Base-by-base conservation (phyloP, 2,329 filamentous ascomycete genomes). In the Ophiostoma himal-ulmi region DNA sequence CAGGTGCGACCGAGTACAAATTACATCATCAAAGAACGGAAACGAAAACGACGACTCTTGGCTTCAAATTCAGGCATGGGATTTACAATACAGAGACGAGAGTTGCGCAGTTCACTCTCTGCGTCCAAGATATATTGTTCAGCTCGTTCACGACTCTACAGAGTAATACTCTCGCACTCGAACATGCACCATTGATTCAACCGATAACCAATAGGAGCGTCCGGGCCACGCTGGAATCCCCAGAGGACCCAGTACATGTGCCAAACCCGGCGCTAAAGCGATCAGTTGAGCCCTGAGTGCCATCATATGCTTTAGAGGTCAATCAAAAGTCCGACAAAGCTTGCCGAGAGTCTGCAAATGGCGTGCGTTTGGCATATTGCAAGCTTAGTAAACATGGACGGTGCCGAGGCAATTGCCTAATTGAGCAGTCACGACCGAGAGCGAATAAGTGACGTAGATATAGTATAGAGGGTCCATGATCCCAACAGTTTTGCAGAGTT, bases 351-450 rank as follows among this genome's bases (percentile, higher is more conserved):
- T 48, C 44, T 48, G 10, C n/a, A 34, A 30, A 13, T 34, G 13
- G 11, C 8, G 44, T 2, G 17, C 4, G 44, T 20, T 20, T 62
- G 30, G 17, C 17, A 20, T 2, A 14, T 26, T 57, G 14, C n/a
- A 11, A 57, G 26, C 57, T 39, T 65, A 65, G 36, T 65, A n/a
- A 65, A 20, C 62, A 39, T 11, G 20, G 62, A n/a, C 36, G 26
- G 20, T 39, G 36, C 62, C 62, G 62, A 65, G 62, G 62, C 62
- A 39, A 65, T 39, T 65, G 34, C 62, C 62, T 22, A 65, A 41
- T 39, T n/a, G 20, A 65, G 62, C 20, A 65, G 62, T 65, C 62
- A 65, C 62, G 36, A 13, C 62, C 62, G 62, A 65, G 52, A 39
- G 26, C 20, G 36, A 39, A 34, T 2, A 3, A 17, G 57, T 34